Conservation (phyloP, 108 stramenopile species). For the Cyclotella atomus region DNA sequence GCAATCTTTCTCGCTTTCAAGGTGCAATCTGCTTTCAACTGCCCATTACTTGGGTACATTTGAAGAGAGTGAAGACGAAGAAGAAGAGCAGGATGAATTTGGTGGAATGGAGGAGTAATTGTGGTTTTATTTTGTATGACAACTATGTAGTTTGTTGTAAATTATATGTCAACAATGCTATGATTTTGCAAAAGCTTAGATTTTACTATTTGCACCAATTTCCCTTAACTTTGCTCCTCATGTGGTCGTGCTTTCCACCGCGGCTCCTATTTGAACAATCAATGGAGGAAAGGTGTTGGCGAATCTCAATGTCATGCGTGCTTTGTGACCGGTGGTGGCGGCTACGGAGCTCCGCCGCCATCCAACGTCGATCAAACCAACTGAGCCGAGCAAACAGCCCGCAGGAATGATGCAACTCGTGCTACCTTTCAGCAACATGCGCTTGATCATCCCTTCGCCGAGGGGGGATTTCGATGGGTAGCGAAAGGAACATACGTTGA, state of each 20-base stretch:
- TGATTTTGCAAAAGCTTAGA: no score
- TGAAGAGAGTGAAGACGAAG: no score
- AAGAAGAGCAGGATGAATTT: no score
- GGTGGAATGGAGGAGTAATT: no score
- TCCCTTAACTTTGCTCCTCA: no score
- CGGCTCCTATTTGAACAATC: constrained; percentile 21
- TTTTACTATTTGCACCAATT: no score
- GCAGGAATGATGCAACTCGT: constrained; percentile 27
- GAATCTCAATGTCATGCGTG: constrained; percentile 25
- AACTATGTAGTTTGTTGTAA: no score
- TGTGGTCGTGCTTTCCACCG: constrained; percentile 9
- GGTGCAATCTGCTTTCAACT: no score
- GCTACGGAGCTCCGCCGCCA: background rate
- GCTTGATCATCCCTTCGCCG: constrained; percentile 43
- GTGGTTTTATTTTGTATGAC: no score
- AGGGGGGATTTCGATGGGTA: constrained; percentile 49
- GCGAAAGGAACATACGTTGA: constrained; percentile 44
- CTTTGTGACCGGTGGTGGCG: background rate
- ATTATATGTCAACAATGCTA: no score
- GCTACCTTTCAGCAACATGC: constrained; percentile 26
- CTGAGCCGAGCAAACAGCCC: constrained; percentile 36
- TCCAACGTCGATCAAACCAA: background rate
- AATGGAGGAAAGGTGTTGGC: constrained; percentile 37
- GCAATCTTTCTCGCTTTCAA: no score
- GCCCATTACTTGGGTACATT: no score